Evolutionary conservation across 768 basidiomycete genomes (phyloP).

Genomic region (Crucibulum laeve): DNA sequence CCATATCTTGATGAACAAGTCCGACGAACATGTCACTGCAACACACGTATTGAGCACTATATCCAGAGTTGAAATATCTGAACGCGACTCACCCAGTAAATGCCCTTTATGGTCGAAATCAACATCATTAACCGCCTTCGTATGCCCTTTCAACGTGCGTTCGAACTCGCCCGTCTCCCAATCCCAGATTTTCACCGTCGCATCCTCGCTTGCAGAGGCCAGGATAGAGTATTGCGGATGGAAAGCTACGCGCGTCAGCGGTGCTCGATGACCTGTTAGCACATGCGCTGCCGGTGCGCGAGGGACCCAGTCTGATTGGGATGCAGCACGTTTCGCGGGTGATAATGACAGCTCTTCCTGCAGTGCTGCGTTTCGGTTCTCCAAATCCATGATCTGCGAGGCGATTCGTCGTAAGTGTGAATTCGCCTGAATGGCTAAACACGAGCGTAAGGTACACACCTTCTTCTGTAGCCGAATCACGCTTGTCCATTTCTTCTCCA

Average conservation of each 20-base stretch:
- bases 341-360: slow-evolving; percentile 64
- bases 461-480: slow-evolving; percentile 96
- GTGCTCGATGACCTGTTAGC: slow-evolving; percentile 70
- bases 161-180: slow-evolving; percentile 96
- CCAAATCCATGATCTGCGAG: slow-evolving; percentile 88
- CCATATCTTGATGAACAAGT: slow-evolving; percentile 92
- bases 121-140: slow-evolving; percentile 81
- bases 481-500: slow-evolving; percentile 98
- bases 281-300: slow-evolving; percentile 79
- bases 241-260: slow-evolving; percentile 77
- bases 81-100: slow-evolving; percentile 59
- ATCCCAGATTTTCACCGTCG: slow-evolving; percentile 92
- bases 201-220: slow-evolving; percentile 84
- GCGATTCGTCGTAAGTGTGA: slow-evolving; percentile 3
- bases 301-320: slow-evolving; percentile 84
- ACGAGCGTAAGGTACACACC: slow-evolving; percentile 39
- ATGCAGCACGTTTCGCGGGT: slow-evolving; percentile 49
- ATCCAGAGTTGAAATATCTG: neutral
- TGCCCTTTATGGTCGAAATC: slow-evolving; percentile 88
- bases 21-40: slow-evolving; percentile 57
- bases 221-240: slow-evolving; percentile 82
- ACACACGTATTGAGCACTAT: neutral
- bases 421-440: neutral
- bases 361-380: slow-evolving; percentile 73
- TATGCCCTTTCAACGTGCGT: slow-evolving; percentile 88